A percentile compares a stretch with the other conserved stretches of the same genome.
These are phyloP conservation scores for Cystobasidiaceae sp. DNA, from an alignment of 1,284 basidiomycete species.

Conservation along the genomic window DNA sequence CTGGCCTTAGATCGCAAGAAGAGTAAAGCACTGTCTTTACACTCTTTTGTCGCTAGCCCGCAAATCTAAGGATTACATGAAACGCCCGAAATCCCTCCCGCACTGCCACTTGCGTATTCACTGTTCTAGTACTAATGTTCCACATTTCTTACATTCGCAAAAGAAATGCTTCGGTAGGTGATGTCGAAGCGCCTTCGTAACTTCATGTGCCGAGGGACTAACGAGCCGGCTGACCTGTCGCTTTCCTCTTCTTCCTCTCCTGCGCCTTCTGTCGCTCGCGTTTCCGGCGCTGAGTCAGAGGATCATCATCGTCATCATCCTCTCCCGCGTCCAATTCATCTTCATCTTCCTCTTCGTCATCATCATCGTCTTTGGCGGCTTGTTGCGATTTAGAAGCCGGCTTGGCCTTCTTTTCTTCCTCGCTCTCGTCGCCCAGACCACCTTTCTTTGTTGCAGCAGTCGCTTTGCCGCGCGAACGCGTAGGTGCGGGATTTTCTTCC, in stretches of 20 bases:
- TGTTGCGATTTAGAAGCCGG: slow-evolving; percentile 4
- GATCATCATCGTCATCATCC: slow-evolving; percentile 18
- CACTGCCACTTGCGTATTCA: no score
- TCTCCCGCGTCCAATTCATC: no score
- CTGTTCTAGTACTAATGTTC: no score
- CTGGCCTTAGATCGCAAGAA: slow-evolving; percentile 32
- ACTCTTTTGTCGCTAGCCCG: background rate
- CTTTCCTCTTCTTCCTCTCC: slow-evolving; percentile 12
- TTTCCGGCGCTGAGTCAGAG: background rate
- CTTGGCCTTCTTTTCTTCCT: slow-evolving; percentile 9
- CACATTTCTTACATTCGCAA: no score
- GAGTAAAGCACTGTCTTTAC: slow-evolving; percentile 6
- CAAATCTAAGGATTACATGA: background rate
- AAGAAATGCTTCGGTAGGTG: no score
- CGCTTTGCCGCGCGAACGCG: background rate
- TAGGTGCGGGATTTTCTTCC: slow-evolving; percentile 23
- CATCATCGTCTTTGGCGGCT: slow-evolving; percentile 17
- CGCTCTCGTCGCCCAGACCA: background rate
- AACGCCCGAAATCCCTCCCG: no score
- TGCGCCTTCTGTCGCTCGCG: slow-evolving; percentile 10
- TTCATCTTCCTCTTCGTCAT: slow-evolving; percentile 34
- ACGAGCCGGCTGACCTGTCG: background rate
- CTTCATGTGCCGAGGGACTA: background rate
- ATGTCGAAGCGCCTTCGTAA: background rate
- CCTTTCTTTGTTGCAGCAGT: background rate